These are phyloP conservation scores for Macrophomina phaseolina DNA, from an alignment of 2,329 filamentous ascomycete species.

Conservation along the genomic window DNA sequence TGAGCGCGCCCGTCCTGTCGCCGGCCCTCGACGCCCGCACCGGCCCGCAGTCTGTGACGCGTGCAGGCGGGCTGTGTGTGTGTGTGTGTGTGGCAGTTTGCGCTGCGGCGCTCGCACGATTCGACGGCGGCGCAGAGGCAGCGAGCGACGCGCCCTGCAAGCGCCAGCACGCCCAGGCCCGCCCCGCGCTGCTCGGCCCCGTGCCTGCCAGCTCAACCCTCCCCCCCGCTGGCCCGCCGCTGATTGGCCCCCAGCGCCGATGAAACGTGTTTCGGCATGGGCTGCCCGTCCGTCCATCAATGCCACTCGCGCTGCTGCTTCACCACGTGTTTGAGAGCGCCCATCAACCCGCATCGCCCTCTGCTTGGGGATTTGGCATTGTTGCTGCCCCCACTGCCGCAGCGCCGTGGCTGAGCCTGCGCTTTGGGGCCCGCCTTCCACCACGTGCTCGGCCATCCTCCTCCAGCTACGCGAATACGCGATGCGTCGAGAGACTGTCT, in stretches of 20 bases:
- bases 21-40: background rate
- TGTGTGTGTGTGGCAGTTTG: background rate
- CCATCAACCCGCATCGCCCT: constrained; percentile 1
- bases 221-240: background rate
- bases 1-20: no score
- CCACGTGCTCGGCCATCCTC: background rate
- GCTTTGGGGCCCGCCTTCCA: background rate
- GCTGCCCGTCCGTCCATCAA: background rate
- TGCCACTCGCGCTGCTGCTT: constrained; percentile 1
- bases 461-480: background rate
- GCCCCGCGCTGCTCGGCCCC: no score
- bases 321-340: constrained; percentile 5
- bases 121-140: background rate
- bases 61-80: background rate
- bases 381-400: background rate
- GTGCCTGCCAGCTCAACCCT: no score
- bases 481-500: background rate
- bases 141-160: constrained; percentile 15
- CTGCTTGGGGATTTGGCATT: constrained; percentile 10
- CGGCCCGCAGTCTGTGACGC: background rate
- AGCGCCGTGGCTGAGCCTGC: background rate
- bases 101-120: background rate
- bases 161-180: background rate
- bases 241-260: background rate
- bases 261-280: constrained; percentile 26